phyloP scores from a whole-genome alignment of 2,329 filamentous ascomycete species.

The Pseudogymnoascus sp. region DNA sequence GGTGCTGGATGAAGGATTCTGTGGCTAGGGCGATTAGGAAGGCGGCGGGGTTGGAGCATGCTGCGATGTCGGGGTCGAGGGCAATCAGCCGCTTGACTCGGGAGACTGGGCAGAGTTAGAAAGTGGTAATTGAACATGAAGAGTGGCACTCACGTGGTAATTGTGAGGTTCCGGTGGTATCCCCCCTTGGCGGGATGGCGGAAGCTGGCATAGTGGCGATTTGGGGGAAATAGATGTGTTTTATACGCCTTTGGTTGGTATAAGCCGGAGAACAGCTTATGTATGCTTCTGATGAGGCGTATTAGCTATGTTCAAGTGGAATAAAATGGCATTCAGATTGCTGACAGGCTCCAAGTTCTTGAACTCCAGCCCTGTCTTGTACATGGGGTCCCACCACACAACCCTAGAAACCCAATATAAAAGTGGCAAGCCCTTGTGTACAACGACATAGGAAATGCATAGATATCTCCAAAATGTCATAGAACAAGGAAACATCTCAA shows the following conservation, averaged over 20 bases:
- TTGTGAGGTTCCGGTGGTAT: slow-evolving; percentile 76
- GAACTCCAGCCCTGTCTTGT: neutral
- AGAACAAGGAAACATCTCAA: neutral
- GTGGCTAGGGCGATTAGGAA: slow-evolving; percentile 92
- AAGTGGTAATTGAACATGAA: neutral
- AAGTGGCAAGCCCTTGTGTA: neutral
- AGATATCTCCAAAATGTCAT: neutral
- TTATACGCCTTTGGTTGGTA: neutral
- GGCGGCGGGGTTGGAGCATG: slow-evolving; percentile 87
- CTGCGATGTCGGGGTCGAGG: slow-evolving; percentile 74
- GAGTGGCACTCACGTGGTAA: slow-evolving; percentile 63
- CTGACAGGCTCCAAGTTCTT: neutral
- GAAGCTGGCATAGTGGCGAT: slow-evolving; percentile 67
- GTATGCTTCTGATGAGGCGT: neutral
- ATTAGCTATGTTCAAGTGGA: neutral
- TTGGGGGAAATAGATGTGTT: neutral
- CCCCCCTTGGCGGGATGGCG: slow-evolving; percentile 70
- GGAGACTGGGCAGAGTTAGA: slow-evolving; percentile 54
- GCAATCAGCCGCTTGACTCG: slow-evolving; percentile 94
- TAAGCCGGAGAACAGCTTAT: neutral
- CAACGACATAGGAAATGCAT: neutral
- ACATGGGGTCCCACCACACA: neutral
- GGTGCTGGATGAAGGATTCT: slow-evolving; percentile 92
- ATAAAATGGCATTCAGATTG: neutral
- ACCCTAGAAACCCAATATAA: neutral